A percentile compares a stretch with the other conserved stretches of the same genome.
phyloP scores from a whole-genome alignment of 768 basidiomycete species.

The Collybia nuda region DNA sequence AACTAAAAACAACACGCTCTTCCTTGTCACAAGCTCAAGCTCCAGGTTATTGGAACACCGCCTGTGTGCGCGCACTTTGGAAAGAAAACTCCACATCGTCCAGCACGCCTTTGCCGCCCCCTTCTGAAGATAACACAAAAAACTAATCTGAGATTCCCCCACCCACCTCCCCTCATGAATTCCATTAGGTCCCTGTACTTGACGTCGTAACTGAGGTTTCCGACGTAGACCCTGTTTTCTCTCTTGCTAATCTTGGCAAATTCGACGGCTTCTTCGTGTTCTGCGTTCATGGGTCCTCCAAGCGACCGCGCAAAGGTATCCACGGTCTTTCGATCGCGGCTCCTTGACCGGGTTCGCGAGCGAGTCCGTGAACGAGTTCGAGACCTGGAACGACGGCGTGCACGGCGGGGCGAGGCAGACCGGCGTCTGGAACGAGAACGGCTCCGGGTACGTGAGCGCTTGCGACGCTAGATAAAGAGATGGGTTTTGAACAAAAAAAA shows the following conservation, averaged over 20 bases:
- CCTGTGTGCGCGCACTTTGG: constrained; percentile 13
- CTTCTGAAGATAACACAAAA: constrained; percentile 43
- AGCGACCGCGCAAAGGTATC: constrained; percentile 79
- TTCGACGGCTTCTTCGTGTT: constrained; percentile 91
- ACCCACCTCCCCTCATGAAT: constrained; percentile 99
- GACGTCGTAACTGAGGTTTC: constrained; percentile 98
- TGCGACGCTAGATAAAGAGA: constrained; percentile 49
- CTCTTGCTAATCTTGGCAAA: constrained; percentile 96
- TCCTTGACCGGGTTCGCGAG: constrained; percentile 48
- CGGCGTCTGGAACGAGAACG: constrained; percentile 70
- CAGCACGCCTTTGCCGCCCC: constrained; percentile 30
- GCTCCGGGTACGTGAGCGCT: constrained; percentile 66
- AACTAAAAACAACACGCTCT: constrained; percentile 33
- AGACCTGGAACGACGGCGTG: constrained; percentile 66
- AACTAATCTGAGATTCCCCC: constrained; percentile 67
- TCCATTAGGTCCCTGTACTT: constrained; percentile 99
- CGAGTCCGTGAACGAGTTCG: constrained; percentile 48
- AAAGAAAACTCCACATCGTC: constrained; percentile 21
- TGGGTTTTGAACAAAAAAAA: constrained; percentile 2
- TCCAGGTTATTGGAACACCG: constrained; percentile 33
- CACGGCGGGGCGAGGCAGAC: constrained; percentile 65
- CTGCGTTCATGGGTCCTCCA: constrained; percentile 87
- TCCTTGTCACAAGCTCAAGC: constrained; percentile 37
- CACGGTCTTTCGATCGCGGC: constrained; percentile 54
- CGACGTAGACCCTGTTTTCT: constrained; percentile 98